Conservation (phyloP, 495 filamentous ascomycete species). For the Penicillium nucicola region DNA sequence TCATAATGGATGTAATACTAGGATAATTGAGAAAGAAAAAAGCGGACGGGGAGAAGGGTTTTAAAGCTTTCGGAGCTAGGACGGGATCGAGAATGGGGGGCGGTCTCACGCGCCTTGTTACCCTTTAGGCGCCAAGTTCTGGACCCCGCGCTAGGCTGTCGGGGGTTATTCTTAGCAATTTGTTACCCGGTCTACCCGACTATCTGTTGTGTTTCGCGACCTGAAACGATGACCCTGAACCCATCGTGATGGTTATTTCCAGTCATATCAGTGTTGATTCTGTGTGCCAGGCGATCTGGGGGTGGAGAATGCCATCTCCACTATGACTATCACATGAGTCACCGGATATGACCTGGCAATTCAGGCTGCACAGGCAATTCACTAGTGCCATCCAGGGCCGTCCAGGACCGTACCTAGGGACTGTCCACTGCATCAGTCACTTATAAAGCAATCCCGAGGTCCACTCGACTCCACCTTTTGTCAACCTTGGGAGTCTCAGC, state of each 20-base stretch:
- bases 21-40: not conserved
- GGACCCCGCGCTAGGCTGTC: conserved; percentile 19
- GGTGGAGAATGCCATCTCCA: conserved; percentile 17
- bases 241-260: no score
- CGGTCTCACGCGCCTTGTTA: conserved; percentile 11
- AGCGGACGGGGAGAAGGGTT: not conserved
- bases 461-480: no score
- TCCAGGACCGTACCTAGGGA: no score
- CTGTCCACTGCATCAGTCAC: no score
- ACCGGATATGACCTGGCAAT: conserved; percentile 8
- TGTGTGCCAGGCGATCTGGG: conserved; percentile 8
- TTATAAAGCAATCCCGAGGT: no score
- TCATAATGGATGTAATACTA: conserved; percentile 21
- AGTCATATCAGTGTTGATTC: not conserved
- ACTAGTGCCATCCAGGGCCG: no score
- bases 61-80: not conserved
- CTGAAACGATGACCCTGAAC: no score
- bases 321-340: conserved; percentile 13
- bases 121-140: conserved; percentile 13
- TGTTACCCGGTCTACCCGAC: not conserved
- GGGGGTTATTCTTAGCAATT: no score
- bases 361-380: no score
- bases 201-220: no score
- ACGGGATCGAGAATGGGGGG: no score
- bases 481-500: not conserved